A percentile compares a stretch with the other conserved stretches of the same genome.
These are phyloP conservation scores for Prillingera fragicola DNA, from an alignment of 1,284 basidiomycete genomes.

Conservation along the genomic window DNA sequence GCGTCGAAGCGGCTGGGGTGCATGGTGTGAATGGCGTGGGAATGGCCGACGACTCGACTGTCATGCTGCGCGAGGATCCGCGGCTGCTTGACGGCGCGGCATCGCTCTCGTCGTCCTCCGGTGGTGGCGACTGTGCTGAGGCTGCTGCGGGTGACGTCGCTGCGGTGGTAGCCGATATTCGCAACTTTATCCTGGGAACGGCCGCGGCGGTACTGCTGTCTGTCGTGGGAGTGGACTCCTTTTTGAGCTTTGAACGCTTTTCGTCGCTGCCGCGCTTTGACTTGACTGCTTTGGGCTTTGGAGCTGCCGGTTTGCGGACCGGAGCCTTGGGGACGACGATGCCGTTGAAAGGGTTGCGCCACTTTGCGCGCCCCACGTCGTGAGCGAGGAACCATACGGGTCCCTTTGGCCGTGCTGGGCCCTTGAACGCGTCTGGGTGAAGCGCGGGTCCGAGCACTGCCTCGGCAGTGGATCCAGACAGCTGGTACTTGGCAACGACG, in stretches of 20 bases:
- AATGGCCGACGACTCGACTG: conserved; percentile 6
- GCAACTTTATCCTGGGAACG: conserved; percentile 15
- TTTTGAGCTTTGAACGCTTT: conserved; percentile 6
- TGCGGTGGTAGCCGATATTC: conserved; percentile 2
- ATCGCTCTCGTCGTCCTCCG: conserved; percentile 14
- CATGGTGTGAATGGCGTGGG: conserved; percentile 3
- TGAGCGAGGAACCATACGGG: conserved; percentile 39
- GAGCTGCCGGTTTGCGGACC: conserved; percentile 28
- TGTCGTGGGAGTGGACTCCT: neutral
- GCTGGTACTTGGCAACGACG: conserved; percentile 40
- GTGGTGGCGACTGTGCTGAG: no score
- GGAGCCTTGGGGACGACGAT: conserved; percentile 38
- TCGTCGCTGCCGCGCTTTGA: conserved; percentile 2
- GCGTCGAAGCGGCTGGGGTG: conserved; percentile 1
- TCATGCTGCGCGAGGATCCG: conserved; percentile 10
- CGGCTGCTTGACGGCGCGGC: conserved; percentile 4
- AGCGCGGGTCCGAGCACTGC: conserved; percentile 39
- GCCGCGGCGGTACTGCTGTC: neutral
- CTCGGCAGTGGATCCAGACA: conserved; percentile 41
- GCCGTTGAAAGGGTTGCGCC: conserved; percentile 41
- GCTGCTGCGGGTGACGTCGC: no score
- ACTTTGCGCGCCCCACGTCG: conserved; percentile 29
- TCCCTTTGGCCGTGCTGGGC: conserved; percentile 36
- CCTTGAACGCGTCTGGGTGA: conserved; percentile 37
- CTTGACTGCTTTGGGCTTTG: conserved; percentile 18